Conservation (phyloP, 306 rosid genomes). For the Coriaria nepalensis region DNA sequence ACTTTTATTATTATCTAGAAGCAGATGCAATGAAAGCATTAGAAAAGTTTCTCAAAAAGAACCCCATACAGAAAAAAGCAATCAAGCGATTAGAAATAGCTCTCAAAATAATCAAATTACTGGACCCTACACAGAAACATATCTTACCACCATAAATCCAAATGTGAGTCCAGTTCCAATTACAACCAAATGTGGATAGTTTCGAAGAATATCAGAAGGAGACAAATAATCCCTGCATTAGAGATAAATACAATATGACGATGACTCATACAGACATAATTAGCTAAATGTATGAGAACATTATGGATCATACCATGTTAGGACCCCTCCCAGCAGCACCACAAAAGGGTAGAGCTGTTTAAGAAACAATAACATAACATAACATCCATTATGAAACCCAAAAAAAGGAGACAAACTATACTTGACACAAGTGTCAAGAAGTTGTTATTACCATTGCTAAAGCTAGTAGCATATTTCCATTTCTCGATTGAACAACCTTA, state of each 20-base stretch:
- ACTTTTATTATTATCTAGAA: no score
- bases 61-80: no score
- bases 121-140: background rate
- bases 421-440: slow-evolving; percentile 4
- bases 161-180: slow-evolving; percentile 85
- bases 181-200: slow-evolving; percentile 67
- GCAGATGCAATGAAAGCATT: no score
- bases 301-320: slow-evolving; percentile 57
- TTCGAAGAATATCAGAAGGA: slow-evolving; percentile 54
- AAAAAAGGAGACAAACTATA: background rate
- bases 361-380: slow-evolving; percentile 12
- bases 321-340: slow-evolving; percentile 63
- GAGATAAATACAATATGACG: background rate
- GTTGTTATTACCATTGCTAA: slow-evolving; percentile 66
- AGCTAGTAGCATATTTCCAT: slow-evolving; percentile 63
- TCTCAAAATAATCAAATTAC: background rate
- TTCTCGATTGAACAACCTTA: slow-evolving; percentile 74
- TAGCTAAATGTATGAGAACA: background rate
- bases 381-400: slow-evolving; percentile 5
- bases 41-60: no score
- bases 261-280: slow-evolving; percentile 6
- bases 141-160: slow-evolving; percentile 79
- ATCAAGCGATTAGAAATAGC: no score
- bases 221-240: slow-evolving; percentile 73
- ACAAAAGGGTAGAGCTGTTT: slow-evolving; percentile 72